These are phyloP conservation scores for Diaporthe australafricana DNA, from an alignment of 2,329 filamentous ascomycete genomes.

Conservation along the genomic window DNA sequence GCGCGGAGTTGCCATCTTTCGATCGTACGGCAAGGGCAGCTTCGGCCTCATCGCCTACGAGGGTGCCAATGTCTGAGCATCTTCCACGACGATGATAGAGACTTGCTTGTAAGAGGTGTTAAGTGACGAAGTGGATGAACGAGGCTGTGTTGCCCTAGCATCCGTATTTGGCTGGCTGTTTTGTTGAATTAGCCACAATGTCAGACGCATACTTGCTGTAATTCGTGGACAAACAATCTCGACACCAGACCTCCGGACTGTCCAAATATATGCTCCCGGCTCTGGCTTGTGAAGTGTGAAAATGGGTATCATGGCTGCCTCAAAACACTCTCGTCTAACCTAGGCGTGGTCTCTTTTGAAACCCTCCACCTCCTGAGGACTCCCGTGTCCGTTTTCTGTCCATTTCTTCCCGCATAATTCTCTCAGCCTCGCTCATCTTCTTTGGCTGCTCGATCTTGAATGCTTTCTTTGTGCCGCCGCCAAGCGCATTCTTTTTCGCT, in stretches of 20 bases:
- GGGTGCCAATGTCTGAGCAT: background rate
- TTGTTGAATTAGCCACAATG: background rate
- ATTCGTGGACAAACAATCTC: background rate
- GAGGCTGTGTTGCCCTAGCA: background rate
- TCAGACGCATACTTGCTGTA: background rate
- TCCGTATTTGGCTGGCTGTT: background rate
- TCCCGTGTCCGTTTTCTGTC: constrained; percentile 74
- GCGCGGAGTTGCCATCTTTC: background rate
- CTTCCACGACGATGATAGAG: background rate
- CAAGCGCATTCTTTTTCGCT: constrained; percentile 76
- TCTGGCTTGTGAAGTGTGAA: background rate
- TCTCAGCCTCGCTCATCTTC: constrained; percentile 89
- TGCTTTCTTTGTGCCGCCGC: constrained; percentile 70
- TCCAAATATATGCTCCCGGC: too few relatives aligned
- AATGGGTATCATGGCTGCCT: constrained; percentile 34
- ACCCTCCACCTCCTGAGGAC: constrained; percentile 56
- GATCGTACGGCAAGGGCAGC: background rate
- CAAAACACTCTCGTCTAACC: constrained; percentile 21
- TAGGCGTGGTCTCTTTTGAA: constrained; percentile 60
- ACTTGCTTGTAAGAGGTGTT: background rate
- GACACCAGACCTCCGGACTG: background rate
- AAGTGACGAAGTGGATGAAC: too few relatives aligned
- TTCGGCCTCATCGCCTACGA: background rate
- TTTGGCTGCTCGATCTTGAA: constrained; percentile 71
- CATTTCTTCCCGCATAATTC: constrained; percentile 89